A percentile compares a stretch with the other conserved stretches of the same genome.
Evolutionary conservation across 768 basidiomycete species (phyloP).

Genomic region (Sistotremastrum niveocremeum): DNA sequence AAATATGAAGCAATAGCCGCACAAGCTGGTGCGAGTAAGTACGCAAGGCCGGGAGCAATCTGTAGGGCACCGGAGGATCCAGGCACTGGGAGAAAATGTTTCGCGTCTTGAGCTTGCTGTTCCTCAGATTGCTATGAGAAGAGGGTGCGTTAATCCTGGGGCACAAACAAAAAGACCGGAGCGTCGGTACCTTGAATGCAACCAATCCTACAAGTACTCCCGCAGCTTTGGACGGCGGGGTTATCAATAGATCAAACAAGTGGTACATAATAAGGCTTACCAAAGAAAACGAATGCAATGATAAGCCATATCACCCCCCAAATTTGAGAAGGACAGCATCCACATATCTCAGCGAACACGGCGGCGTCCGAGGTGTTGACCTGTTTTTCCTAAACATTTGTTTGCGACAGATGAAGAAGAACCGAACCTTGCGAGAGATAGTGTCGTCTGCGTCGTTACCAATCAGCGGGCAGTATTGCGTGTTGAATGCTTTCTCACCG

Average conservation of each 20-base stretch:
- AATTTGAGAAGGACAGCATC: conserved; percentile 76
- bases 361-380: conserved; percentile 82
- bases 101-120: conserved; percentile 38
- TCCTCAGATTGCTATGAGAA: conserved; percentile 38
- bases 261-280: no score
- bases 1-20: no score
- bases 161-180: background rate
- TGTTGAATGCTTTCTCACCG: conserved; percentile 27
- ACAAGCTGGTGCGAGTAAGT: no score
- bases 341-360: conserved; percentile 72
- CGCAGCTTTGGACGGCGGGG: conserved; percentile 18
- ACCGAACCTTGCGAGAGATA: conserved; percentile 44
- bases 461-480: background rate
- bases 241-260: no score
- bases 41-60: no score
- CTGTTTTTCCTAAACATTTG: no score
- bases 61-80: conserved; percentile 20
- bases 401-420: conserved; percentile 5
- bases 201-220: conserved; percentile 69
- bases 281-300: conserved; percentile 57
- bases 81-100: conserved; percentile 48
- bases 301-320: conserved; percentile 89
- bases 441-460: conserved; percentile 50
- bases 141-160: background rate
- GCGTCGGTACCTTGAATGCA: conserved; percentile 58